Percentiles rank a stretch among this genome's conserved stretches.
These are phyloP conservation scores for Myxozyma udenii DNA, from an alignment of 805 yeast genomes.

Conservation along the genomic window DNA sequence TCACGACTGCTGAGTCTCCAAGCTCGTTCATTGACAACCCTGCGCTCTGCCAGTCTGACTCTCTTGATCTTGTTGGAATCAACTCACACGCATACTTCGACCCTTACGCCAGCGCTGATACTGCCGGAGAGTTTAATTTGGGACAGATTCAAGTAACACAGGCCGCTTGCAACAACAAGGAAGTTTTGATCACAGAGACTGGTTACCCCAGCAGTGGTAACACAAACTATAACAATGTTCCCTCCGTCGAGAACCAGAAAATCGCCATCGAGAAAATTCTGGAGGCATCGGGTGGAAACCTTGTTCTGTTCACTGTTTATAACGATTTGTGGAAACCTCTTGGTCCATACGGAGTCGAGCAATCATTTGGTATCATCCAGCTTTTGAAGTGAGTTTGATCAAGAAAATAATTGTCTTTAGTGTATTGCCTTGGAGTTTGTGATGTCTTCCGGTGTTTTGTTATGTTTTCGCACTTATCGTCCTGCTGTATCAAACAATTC, in stretches of 20 bases:
- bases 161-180: slow-evolving; percentile 53
- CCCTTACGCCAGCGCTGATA: slow-evolving; percentile 53
- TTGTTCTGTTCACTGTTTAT: slow-evolving; percentile 73
- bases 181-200: slow-evolving; percentile 77
- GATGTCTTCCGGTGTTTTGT: too few species aligned
- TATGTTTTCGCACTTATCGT: too few species aligned
- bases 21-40: slow-evolving; percentile 62
- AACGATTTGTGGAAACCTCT: slow-evolving; percentile 85
- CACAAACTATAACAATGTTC: slow-evolving; percentile 73
- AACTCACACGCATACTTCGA: slow-evolving; percentile 86
- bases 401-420: too few species aligned
- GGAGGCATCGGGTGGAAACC: slow-evolving; percentile 51
- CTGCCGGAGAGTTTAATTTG: slow-evolving; percentile 67
- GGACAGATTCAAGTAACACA: slow-evolving; percentile 59
- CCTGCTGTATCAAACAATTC: too few species aligned
- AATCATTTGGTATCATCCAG: slow-evolving; percentile 60
- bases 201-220: slow-evolving; percentile 95
- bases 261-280: slow-evolving; percentile 58
- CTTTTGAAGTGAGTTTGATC: not conserved
- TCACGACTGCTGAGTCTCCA: slow-evolving; percentile 92
- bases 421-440: too few species aligned
- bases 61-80: slow-evolving; percentile 80
- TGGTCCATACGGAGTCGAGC: slow-evolving; percentile 82
- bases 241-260: slow-evolving; percentile 69
- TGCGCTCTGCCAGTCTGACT: slow-evolving; percentile 56